Base-by-base conservation (phyloP, 768 basidiomycete genomes). In the Phlebiopsis flavidoalba region DNA sequence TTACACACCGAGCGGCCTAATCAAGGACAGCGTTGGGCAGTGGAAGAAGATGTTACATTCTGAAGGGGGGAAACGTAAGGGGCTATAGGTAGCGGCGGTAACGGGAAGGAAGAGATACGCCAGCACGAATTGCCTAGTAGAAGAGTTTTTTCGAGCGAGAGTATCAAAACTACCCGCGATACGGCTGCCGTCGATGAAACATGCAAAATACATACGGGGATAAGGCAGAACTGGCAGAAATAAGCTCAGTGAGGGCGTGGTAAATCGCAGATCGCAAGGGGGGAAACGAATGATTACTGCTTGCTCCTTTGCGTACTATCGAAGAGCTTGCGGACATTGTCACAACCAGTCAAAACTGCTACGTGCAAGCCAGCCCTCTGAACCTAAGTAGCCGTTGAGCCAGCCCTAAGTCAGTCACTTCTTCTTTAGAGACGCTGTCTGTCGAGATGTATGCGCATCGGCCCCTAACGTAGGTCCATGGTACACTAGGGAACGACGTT, bases 31-130 rank as follows among this genome's bases (percentile, higher is more conserved):
- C 93, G 73, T 98, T 96, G 57, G n/a, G 88, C 95, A 43, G 87
- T 88, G 33, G 96, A 99, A 11, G 96, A 95, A 17, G 96, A 98
- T 49, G 97, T 98, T 50, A 93, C 89, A 71, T 99, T 99, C 95
- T 97, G 67, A 43, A 50, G 49, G 17, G 45, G n/a, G 59, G 33
- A n/a, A 59, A 51, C 43, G 36, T 37, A 36, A 54, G 57, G 57
- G 45, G 55, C 55, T 24, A 8, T 7, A n/a, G n/a, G n/a, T 57
- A 47, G 31, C n/a, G 36, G 49, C 24, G 48, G 55, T 37, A 57
- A 21, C 40, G 40, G 35, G 51, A n/a, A 60, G 49, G 55, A 50
- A 47, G 63, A 24, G n/a, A 84, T 88, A n/a, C n/a, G n/a, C n/a
- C n/a, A n/a, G 77, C 69, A 93, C 91, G 74, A n/a, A 91, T 87